Evolutionary conservation across 805 yeast genomes (phyloP), one percentile per base, ranked within the genome.

Genomic region (Torulaspora delbrueckii): DNA sequence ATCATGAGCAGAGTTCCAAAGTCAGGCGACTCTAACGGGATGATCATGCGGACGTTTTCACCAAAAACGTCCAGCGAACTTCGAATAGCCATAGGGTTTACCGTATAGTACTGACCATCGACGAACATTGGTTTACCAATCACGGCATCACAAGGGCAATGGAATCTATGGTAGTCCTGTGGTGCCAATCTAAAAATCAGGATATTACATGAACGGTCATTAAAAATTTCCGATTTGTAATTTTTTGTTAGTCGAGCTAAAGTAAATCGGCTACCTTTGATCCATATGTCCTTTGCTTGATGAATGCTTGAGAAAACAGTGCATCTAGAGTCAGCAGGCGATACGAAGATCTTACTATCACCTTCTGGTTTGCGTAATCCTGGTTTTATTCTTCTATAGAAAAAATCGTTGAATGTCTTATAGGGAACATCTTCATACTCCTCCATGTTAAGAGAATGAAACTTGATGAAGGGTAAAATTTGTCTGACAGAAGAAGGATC

Each of bases 71-170:
- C 98, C 45, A 91, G 67, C 8, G 79, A 78, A 2, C 95, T 85
- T 46, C 98, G 68, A 27, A 93, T 78, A 0, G 98, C 98, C 98
- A 91, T 91, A 1, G 98, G 98, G 59, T 91, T 91, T 14, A 91
- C 99, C 0, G 98, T 91, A 62, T 87, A 91, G 62, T 91, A 91
- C 57, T 89, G 93, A 0, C 98, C 99, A 28, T 81, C 84, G 26
- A 91, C 84, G 53, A 72, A 75, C 38, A 72, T 72, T 12, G 91
- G 82, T 46, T 78, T 72, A 1, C 85, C 84, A 27, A 93, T 66
- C 0, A 61, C 60, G 2, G 97, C 98, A 47, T 75, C 77, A 2
- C 93, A 90, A 0, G 97, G 96, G 12, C 79, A 75, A 63, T 91
- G 99, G 65, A 91, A 90, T 37, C 99, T 71, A 61, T 91, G 99